phyloP scores from a whole-genome alignment of 2,329 filamentous ascomycete genomes.

The Neopestalotiopsis sp. region DNA sequence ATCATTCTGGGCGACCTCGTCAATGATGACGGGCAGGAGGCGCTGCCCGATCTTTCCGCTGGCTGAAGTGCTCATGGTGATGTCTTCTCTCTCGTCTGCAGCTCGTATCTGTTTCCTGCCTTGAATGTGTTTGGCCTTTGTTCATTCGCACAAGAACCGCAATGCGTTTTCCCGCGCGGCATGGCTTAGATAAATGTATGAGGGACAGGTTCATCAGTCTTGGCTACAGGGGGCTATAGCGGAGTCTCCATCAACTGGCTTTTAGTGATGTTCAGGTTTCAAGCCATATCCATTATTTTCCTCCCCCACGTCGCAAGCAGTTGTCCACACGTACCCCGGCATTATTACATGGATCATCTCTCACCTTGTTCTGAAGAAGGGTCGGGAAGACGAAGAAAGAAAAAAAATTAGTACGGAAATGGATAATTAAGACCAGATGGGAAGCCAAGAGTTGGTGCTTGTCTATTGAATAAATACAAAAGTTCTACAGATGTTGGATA shows the following conservation, averaged over 20 bases:
- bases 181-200: slow-evolving; percentile 1
- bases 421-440: neutral
- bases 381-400: neutral
- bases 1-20: slow-evolving; percentile 25
- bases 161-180: neutral
- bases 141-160: neutral
- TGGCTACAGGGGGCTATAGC: neutral
- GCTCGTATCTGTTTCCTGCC: neutral
- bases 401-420: neutral
- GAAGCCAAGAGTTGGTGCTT: too few species aligned
- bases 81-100: neutral
- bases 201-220: neutral
- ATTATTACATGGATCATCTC: slow-evolving; percentile 3
- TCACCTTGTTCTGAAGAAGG: neutral
- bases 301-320: neutral
- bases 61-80: neutral
- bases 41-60: slow-evolving; percentile 21
- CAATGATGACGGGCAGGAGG: slow-evolving; percentile 27
- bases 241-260: slow-evolving; percentile 2
- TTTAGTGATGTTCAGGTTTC: slow-evolving; percentile 3
- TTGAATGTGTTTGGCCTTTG: neutral
- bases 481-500: too few species aligned
- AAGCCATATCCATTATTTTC: slow-evolving; percentile 1
- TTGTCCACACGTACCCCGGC: neutral
- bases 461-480: too few species aligned